phyloP scores from a whole-genome alignment of 2,329 filamentous ascomycete genomes.

The Venturia effusa region DNA sequence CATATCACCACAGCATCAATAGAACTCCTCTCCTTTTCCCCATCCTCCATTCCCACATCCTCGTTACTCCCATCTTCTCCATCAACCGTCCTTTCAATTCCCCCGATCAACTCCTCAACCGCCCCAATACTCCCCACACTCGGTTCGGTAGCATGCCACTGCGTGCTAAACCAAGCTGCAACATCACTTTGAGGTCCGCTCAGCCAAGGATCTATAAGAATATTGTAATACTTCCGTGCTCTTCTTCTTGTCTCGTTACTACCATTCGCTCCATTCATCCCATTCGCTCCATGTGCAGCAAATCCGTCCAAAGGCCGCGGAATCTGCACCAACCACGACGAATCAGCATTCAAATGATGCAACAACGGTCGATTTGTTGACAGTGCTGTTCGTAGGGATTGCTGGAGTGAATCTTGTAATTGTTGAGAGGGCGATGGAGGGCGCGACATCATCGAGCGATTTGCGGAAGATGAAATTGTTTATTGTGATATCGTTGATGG shows the following conservation, averaged over 20 bases:
- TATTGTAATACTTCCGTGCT: conserved; percentile 46
- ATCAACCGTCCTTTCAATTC: conserved; percentile 20
- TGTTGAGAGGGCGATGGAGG: background rate
- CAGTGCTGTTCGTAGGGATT: background rate
- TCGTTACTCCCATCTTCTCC: conserved; percentile 23
- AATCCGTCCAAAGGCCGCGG: conserved; percentile 38
- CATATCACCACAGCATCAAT: conserved; percentile 51
- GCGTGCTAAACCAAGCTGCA: conserved; percentile 53
- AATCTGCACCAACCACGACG: conserved; percentile 55
- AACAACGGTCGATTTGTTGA: conserved; percentile 34
- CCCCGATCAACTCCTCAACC: conserved; percentile 44
- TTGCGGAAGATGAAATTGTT: background rate
- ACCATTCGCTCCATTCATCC: background rate
- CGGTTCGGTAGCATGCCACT: conserved; percentile 49
- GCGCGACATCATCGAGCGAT: background rate
- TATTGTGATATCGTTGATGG: background rate
- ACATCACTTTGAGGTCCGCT: conserved; percentile 52
- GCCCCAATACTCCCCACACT: conserved; percentile 44
- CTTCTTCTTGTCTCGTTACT: background rate
- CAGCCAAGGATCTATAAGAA: conserved; percentile 57
- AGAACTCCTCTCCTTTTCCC: conserved; percentile 21
- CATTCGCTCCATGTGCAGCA: background rate
- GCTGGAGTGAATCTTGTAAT: background rate
- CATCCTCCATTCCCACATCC: conserved; percentile 21
- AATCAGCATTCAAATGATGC: conserved; percentile 56